A percentile compares a stretch with the other conserved stretches of the same genome.
These are phyloP conservation scores for Gaertneriomyces sp. DNA, from an alignment of 192 early-diverging fungal genomes.

Conservation along the genomic window DNA sequence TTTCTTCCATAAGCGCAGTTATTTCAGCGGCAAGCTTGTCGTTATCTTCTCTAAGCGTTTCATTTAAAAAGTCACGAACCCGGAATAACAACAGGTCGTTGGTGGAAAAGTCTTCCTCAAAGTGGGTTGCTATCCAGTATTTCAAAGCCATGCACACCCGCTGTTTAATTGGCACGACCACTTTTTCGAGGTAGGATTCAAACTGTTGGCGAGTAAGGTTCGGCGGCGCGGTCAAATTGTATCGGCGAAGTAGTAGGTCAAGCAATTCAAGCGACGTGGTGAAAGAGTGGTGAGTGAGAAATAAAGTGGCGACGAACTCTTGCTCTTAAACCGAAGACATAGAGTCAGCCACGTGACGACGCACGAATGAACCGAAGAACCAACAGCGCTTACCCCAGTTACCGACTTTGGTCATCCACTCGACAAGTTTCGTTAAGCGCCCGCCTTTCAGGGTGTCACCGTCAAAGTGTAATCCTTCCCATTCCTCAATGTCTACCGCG, in stretches of 20 bases:
- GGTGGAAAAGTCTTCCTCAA: constrained; percentile 51
- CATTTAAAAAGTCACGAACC: constrained; percentile 49
- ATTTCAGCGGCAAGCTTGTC: too few species aligned
- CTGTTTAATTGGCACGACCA: constrained; percentile 39
- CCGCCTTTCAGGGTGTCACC: constrained; percentile 45
- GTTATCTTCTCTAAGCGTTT: too few species aligned
- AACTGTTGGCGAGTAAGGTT: constrained; percentile 40
- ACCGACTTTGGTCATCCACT: constrained; percentile 39
- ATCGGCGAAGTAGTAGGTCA: constrained; percentile 39
- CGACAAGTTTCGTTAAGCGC: constrained; percentile 40
- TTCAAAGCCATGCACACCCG: constrained; percentile 38
- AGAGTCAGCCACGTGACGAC: background rate
- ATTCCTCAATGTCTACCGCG: constrained; percentile 16
- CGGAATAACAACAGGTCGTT: constrained; percentile 40
- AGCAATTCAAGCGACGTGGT: constrained; percentile 48
- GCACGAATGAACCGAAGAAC: background rate
- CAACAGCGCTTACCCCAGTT: constrained; percentile 27
- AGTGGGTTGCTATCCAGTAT: constrained; percentile 44
- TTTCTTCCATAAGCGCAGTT: too few species aligned
- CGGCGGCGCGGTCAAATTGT: constrained; percentile 42
- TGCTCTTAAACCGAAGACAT: constrained; percentile 25
- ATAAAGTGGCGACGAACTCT: constrained; percentile 36
- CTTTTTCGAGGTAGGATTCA: constrained; percentile 41
- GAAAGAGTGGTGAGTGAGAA: constrained; percentile 60
- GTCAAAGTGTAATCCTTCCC: constrained; percentile 30